phyloP scores from a whole-genome alignment of 208 protist species.

The Naegleria gruberi region DNA sequence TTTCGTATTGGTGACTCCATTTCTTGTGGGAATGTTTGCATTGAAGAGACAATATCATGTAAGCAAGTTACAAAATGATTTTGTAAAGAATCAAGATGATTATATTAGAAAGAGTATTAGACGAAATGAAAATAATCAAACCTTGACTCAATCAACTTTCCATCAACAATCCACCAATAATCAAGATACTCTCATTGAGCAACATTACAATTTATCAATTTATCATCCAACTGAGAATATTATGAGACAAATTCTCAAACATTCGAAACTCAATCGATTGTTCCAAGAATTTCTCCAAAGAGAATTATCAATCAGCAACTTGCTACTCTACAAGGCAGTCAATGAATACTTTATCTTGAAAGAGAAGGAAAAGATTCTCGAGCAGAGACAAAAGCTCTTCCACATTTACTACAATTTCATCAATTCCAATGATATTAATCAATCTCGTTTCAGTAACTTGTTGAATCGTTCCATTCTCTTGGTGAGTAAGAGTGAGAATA shows the following conservation, averaged over 20 bases:
- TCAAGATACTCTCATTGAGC: not conserved
- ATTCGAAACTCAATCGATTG: not conserved
- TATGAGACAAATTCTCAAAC: not conserved
- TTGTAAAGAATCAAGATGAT: not conserved
- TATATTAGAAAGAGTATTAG: not conserved
- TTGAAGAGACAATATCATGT: not conserved
- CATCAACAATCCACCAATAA: not conserved
- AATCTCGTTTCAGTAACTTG: not conserved
- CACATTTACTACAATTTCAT: not conserved
- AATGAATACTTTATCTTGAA: not conserved
- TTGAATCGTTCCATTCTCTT: too few species aligned
- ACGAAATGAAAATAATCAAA: not conserved
- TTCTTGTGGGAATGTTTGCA: not conserved
- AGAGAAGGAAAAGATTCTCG: not conserved
- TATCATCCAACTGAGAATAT: not conserved
- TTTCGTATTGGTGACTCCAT: not conserved
- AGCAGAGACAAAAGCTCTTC: not conserved
- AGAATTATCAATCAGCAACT: not conserved
- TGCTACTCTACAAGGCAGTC: not conserved
- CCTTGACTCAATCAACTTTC: not conserved
- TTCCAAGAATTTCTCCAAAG: slow-evolving; percentile 1
- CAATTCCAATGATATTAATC: not conserved
- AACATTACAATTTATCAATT: not conserved
- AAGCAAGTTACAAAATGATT: not conserved
- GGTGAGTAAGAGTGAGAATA: not conserved